Base-by-base conservation (phyloP, 768 basidiomycete genomes). In the Panellus pusillus region DNA sequence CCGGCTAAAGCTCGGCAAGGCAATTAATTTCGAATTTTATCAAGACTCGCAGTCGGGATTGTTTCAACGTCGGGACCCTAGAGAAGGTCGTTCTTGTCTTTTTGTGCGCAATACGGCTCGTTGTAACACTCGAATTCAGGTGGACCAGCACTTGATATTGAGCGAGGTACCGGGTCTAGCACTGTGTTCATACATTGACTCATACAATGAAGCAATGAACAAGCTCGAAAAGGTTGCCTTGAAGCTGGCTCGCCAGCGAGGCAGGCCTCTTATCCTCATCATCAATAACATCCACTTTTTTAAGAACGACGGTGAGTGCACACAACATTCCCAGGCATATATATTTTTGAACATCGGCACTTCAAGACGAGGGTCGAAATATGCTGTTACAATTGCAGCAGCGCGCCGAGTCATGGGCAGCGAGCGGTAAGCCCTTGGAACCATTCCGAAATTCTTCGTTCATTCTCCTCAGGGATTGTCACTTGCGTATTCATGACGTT, bases 151-250 rank as follows among this genome's bases (percentile, higher is more conserved):
- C 72, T 93, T 15, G 91, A 93, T 62, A 84, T 93, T 41, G 91
- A 91, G 68, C 77, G 93, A 71, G 88, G 89, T 85, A 61, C 50
- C 36, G 38, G 19, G 29, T 28, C 50, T 15, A n/a, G 38, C 8
- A n/a, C 17, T 42, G 35, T 50, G 29, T 55, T 40, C 32, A 17
- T 50, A 44, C 20, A 13, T 47, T n/a, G 17, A 44, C 31, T 54
- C 44, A 47, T 24, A 24, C 48, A 27, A 13, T 52, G 14, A 48
- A 84, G 91, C 88, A 4, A 61, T 92, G 69, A 91, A 87, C 67
- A 94, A 94, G 65, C 74, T 91, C 3, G 85, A 91, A 67, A 92
- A 94, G 65, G 91, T 93, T 20, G 92, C 92, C 0, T 75, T 96
- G 51, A 71, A 80, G 36, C 80, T 76, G 61, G 76, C 86, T 36